Conservation (phyloP, 1,284 basidiomycete genomes). For the Calocybe gambosa region DNA sequence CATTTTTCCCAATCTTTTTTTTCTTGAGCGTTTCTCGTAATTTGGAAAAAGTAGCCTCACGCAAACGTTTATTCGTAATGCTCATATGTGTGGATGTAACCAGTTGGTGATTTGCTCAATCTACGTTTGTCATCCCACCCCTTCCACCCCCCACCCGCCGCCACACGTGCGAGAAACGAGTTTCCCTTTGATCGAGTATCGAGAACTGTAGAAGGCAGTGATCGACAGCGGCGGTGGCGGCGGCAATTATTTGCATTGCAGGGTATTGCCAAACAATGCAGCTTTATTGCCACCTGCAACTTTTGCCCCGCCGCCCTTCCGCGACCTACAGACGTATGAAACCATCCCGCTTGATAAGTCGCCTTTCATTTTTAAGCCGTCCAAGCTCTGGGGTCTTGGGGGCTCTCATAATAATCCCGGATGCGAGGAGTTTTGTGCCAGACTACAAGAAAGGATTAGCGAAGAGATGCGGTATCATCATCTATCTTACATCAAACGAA, state of each 20-base stretch:
- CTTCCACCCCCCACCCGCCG: too few species aligned
- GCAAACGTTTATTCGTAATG: constrained; percentile 6
- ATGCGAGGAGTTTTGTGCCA: background rate
- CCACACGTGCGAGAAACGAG: background rate
- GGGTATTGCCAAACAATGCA: constrained; percentile 5
- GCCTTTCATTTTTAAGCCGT: background rate
- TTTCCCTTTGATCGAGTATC: constrained; percentile 3
- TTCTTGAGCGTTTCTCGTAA: constrained; percentile 1
- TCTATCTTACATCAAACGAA: background rate
- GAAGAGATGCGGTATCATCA: background rate
- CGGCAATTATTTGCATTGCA: constrained; percentile 6
- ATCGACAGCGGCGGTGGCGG: constrained; percentile 7
- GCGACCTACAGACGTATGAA: background rate
- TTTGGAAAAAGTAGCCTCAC: too few species aligned
- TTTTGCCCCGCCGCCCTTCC: background rate
- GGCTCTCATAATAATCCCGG: background rate
- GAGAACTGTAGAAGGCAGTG: background rate
- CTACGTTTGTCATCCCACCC: constrained; percentile 5
- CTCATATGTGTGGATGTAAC: constrained; percentile 13
- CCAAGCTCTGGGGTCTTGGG: background rate
- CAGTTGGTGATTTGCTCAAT: constrained; percentile 10
- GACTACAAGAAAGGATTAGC: background rate
- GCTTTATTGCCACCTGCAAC: constrained; percentile 2
- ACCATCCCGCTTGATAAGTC: too few species aligned
- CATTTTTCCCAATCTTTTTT: background rate